Conservation (phyloP, 2,329 filamentous ascomycete genomes). For the Cercospora zeae-maydis region DNA sequence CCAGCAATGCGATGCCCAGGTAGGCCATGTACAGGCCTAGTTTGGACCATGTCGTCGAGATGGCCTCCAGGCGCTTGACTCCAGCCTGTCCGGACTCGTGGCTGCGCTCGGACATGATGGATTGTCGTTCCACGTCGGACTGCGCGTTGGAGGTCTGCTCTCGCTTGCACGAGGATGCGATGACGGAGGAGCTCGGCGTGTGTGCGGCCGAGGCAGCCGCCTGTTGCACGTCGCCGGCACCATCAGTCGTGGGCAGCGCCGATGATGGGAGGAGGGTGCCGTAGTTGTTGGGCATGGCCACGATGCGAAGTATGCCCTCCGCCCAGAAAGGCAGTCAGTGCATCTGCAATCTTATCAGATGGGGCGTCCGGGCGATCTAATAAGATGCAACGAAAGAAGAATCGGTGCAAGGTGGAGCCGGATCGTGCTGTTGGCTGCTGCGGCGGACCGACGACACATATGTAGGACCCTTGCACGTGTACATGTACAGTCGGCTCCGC, state of each 20-base stretch:
- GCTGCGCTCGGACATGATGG: conserved; percentile 28
- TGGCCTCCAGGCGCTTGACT: conserved; percentile 49
- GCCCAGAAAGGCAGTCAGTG: neutral
- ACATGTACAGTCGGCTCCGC: neutral
- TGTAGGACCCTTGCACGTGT: neutral
- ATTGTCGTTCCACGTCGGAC: conserved; percentile 22
- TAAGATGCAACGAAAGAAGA: neutral
- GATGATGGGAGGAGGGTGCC: conserved; percentile 19
- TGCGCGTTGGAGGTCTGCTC: conserved; percentile 20
- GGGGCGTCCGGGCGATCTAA: neutral
- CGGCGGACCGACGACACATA: neutral
- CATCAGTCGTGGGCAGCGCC: neutral
- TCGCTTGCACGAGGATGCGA: conserved; percentile 17
- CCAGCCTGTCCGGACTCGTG: conserved; percentile 42
- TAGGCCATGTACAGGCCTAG: conserved; percentile 48
- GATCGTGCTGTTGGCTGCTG: neutral
- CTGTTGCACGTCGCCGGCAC: conserved; percentile 20
- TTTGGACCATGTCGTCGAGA: conserved; percentile 50
- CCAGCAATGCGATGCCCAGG: conserved; percentile 45
- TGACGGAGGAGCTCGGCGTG: conserved; percentile 15
- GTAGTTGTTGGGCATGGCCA: conserved; percentile 21
- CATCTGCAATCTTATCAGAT: conserved; percentile 3
- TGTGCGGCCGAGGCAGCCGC: conserved; percentile 12
- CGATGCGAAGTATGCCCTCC: conserved; percentile 6
- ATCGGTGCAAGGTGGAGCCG: neutral